phyloP scores from a whole-genome alignment of 441 rosid species.

The Euphorbia schlechtendalii region DNA sequence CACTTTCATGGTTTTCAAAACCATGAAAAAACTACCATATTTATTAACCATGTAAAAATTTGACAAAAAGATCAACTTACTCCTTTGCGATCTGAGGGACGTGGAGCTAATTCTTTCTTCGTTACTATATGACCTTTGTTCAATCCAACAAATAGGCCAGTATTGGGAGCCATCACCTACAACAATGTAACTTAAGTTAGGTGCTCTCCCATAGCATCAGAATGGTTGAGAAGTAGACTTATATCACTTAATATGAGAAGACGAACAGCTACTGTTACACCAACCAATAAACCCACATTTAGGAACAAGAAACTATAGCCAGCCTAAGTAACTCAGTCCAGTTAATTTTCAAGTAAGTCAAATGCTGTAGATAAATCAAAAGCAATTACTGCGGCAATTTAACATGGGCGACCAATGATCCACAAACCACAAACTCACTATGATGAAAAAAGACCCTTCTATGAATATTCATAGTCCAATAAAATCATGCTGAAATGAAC shows the following conservation, averaged over 20 bases:
- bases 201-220: not conserved
- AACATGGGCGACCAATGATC: not conserved
- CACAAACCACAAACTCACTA: too few relatives aligned
- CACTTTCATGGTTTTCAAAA: too few relatives aligned
- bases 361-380: not conserved
- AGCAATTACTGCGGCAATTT: not conserved
- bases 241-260: not conserved
- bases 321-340: not conserved
- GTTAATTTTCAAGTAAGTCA: not conserved
- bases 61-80: conserved; percentile 28
- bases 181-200: not conserved
- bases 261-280: not conserved
- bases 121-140: conserved; percentile 58
- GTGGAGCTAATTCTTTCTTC: conserved; percentile 48
- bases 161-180: conserved; percentile 49
- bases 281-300: not conserved
- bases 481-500: not conserved
- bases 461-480: not conserved
- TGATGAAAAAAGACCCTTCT: not conserved
- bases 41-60: too few relatives aligned
- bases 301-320: too few relatives aligned
- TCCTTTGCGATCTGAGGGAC: conserved; percentile 50
- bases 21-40: too few relatives aligned
- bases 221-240: not conserved
- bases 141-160: conserved; percentile 54